These are phyloP conservation scores for Lentithecium fluviatile DNA, from an alignment of 495 filamentous ascomycete species.

Conservation along the genomic window DNA sequence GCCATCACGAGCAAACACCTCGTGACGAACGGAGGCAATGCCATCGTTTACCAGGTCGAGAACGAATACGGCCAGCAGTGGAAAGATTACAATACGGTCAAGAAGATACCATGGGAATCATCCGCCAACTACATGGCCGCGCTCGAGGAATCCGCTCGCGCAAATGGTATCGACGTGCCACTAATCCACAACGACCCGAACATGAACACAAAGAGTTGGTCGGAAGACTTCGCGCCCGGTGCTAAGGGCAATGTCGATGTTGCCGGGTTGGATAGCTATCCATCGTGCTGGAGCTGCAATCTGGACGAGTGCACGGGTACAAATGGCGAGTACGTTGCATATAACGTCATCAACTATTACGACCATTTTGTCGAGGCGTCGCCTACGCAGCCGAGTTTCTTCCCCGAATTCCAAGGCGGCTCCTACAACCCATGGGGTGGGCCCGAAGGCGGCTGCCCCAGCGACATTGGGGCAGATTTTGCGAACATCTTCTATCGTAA, in stretches of 20 bases:
- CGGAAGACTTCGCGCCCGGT: conserved; percentile 47
- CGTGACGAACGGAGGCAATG: conserved; percentile 57
- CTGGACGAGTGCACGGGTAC: conserved; percentile 53
- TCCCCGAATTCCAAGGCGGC: conserved; percentile 66
- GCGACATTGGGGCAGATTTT: conserved; percentile 50
- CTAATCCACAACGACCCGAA: conserved; percentile 56
- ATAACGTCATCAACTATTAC: conserved; percentile 51
- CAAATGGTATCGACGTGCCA: conserved; percentile 56
- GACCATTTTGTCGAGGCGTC: conserved; percentile 49
- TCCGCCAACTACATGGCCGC: conserved; percentile 58
- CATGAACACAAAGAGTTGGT: conserved; percentile 47
- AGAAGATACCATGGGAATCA: conserved; percentile 49
- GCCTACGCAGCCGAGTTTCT: conserved; percentile 56
- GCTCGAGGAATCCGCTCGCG: conserved; percentile 50
- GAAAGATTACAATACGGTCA: conserved; percentile 41
- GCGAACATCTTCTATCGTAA: conserved; percentile 62
- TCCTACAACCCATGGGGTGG: conserved; percentile 62
- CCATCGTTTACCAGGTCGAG: conserved; percentile 59
- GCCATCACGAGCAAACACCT: conserved; percentile 53
- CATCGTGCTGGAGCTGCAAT: conserved; percentile 62
- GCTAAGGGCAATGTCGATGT: conserved; percentile 59
- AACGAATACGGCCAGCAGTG: conserved; percentile 64
- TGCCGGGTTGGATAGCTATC: conserved; percentile 59
- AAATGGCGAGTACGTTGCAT: conserved; percentile 56
- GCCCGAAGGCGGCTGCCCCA: conserved; percentile 52